Percentiles rank a stretch among this genome's conserved stretches.
These are phyloP conservation scores for Penicillium sp. DNA, from an alignment of 2,329 filamentous ascomycete genomes.

Conservation along the genomic window DNA sequence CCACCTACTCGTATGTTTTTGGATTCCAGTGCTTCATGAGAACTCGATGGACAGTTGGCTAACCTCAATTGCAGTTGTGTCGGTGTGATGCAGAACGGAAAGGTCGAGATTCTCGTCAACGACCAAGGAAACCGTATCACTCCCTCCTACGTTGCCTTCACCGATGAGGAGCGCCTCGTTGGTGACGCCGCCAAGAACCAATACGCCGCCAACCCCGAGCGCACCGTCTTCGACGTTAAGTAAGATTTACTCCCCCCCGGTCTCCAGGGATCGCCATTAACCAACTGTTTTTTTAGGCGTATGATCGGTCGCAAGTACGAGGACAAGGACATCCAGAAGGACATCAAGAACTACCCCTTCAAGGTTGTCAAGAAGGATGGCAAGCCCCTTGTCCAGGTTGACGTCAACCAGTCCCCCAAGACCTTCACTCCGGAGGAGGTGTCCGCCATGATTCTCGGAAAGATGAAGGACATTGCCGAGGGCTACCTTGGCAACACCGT, in stretches of 20 bases:
- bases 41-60: slow-evolving; percentile 11
- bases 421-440: slow-evolving; percentile 68
- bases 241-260: slow-evolving; percentile 50
- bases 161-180: slow-evolving; percentile 93
- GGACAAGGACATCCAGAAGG: slow-evolving; percentile 84
- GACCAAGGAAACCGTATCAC: slow-evolving; percentile 97
- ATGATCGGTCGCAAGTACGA: slow-evolving; percentile 81
- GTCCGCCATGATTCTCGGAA: slow-evolving; percentile 66
- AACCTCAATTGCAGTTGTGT: slow-evolving; percentile 69
- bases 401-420: slow-evolving; percentile 60
- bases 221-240: slow-evolving; percentile 83
- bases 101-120: slow-evolving; percentile 94
- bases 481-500: slow-evolving; percentile 62
- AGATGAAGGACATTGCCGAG: slow-evolving; percentile 69
- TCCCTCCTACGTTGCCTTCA: slow-evolving; percentile 93
- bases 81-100: slow-evolving; percentile 93
- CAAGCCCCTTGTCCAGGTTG: slow-evolving; percentile 79
- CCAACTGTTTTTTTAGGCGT: slow-evolving; percentile 56
- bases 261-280: slow-evolving; percentile 30
- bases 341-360: slow-evolving; percentile 99
- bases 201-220: slow-evolving; percentile 74
- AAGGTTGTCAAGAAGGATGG: slow-evolving; percentile 85
- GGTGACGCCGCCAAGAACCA: slow-evolving; percentile 98
- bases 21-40: no score
- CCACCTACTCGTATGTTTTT: slow-evolving; percentile 63